These are phyloP conservation scores for Candida verbasci DNA, from an alignment of 805 yeast genomes.

Conservation along the genomic window DNA sequence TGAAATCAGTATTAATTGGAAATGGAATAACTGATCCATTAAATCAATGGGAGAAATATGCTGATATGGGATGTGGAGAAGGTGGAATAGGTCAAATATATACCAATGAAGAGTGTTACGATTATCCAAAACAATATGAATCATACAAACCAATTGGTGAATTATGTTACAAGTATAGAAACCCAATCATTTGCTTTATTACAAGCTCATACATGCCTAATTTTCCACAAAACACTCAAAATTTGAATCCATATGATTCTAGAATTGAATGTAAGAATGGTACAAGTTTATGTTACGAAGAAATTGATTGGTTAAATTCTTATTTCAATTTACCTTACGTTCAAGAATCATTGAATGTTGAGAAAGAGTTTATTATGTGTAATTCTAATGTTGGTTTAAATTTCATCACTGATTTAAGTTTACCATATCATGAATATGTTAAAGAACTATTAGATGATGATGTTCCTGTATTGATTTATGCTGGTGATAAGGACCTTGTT, in stretches of 20 bases:
- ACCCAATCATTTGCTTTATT: conserved; percentile 25
- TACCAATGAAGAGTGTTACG: conserved; percentile 16
- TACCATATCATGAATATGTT: conserved; percentile 37
- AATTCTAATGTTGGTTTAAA: neutral
- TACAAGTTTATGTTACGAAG: conserved; percentile 44
- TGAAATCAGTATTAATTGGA: conserved; percentile 72
- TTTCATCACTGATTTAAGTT: neutral
- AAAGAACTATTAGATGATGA: conserved; percentile 42
- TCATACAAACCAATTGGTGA: conserved; percentile 18
- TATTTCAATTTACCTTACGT: conserved; percentile 51
- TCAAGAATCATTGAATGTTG: conserved; percentile 49
- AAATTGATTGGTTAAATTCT: conserved; percentile 30
- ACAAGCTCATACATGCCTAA: conserved; percentile 20
- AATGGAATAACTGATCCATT: conserved; percentile 85
- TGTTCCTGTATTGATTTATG: conserved; percentile 76
- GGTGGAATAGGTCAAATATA: conserved; percentile 28
- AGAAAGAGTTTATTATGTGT: conserved; percentile 1
- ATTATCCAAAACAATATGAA: conserved; percentile 12
- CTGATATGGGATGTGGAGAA: conserved; percentile 82
- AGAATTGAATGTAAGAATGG: conserved; percentile 43
- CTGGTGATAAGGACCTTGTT: conserved; percentile 88
- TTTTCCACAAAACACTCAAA: conserved; percentile 16
- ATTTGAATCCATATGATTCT: conserved; percentile 55
- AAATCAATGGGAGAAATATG: conserved; percentile 65
- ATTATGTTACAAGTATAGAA: conserved; percentile 20